Percentiles rank a stretch among this genome's conserved stretches.
phyloP scores from a whole-genome alignment of 352 stramenopile species.

The Thalassiosira delicatula region DNA sequence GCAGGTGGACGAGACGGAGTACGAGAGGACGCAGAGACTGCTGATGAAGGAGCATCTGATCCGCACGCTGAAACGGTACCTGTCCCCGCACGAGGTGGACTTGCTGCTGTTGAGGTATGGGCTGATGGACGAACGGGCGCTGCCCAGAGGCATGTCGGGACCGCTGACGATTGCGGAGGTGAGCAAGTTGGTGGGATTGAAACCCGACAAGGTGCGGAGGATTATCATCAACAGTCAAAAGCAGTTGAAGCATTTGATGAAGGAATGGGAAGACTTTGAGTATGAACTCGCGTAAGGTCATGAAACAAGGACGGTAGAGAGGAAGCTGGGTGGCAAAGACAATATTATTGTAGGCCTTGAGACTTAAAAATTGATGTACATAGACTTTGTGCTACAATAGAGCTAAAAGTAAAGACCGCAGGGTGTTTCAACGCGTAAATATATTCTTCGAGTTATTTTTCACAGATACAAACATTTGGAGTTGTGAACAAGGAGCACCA shows the following conservation, averaged over 20 bases:
- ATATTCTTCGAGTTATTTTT: no score
- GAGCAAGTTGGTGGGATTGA: constrained; percentile 70
- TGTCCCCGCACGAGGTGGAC: constrained; percentile 72
- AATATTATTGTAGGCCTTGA: no score
- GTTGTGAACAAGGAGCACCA: no score
- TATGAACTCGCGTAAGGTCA: constrained; percentile 55
- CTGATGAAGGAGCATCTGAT: constrained; percentile 78
- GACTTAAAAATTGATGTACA: no score
- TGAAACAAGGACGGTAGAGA: no score
- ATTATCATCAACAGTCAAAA: constrained; percentile 79
- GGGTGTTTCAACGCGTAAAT: no score
- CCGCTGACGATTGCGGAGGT: constrained; percentile 75
- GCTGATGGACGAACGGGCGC: constrained; percentile 65
- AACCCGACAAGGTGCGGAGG: constrained; percentile 79
- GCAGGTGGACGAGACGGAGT: constrained; percentile 67
- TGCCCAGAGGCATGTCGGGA: constrained; percentile 55
- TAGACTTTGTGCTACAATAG: no score
- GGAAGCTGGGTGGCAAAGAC: no score
- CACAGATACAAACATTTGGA: no score
- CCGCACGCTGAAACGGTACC: constrained; percentile 57
- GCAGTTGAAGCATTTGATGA: constrained; percentile 66
- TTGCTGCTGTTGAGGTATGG: constrained; percentile 82
- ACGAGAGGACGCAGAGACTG: constrained; percentile 58
- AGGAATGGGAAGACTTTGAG: constrained; percentile 77
- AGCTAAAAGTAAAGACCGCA: no score